Evolutionary conservation across 441 rosid species (phyloP).

Genomic region (Gossypium davidsonii): DNA sequence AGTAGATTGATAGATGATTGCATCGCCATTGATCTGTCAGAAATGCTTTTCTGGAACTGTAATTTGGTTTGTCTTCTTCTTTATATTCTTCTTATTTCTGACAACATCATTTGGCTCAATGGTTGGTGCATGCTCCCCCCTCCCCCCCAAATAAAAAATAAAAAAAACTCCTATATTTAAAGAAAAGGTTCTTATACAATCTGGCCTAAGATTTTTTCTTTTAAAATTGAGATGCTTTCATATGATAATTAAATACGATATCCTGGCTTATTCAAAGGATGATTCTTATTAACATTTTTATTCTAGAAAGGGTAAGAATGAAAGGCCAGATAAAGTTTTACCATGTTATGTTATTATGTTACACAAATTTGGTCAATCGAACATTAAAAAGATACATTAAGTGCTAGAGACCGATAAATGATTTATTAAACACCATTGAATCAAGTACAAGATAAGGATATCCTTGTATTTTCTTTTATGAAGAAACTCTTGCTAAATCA

Average conservation of each 20-base stretch:
- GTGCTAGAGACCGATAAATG: background rate
- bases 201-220: background rate
- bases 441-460: background rate
- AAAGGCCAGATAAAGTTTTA: slow-evolving; percentile 5
- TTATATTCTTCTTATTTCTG: background rate
- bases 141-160: background rate
- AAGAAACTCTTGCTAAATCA: slow-evolving; percentile 2
- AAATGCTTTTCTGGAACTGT: background rate
- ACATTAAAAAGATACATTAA: background rate
- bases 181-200: background rate
- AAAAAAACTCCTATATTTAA: background rate
- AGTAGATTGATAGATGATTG: slow-evolving; percentile 1
- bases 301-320: background rate
- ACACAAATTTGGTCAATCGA: background rate
- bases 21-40: background rate
- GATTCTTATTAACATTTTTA: background rate
- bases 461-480: background rate
- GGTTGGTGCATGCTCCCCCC: background rate
- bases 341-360: background rate
- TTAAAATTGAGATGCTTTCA: background rate
- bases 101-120: background rate
- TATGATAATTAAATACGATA: background rate
- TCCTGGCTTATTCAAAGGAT: slow-evolving; percentile 1
- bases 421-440: background rate
- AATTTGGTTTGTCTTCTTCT: slow-evolving; percentile 6